Evolutionary conservation across 169 alveolate species (phyloP), one percentile per base, ranked within the genome.

Genomic region (Eimeria praecox): DNA sequence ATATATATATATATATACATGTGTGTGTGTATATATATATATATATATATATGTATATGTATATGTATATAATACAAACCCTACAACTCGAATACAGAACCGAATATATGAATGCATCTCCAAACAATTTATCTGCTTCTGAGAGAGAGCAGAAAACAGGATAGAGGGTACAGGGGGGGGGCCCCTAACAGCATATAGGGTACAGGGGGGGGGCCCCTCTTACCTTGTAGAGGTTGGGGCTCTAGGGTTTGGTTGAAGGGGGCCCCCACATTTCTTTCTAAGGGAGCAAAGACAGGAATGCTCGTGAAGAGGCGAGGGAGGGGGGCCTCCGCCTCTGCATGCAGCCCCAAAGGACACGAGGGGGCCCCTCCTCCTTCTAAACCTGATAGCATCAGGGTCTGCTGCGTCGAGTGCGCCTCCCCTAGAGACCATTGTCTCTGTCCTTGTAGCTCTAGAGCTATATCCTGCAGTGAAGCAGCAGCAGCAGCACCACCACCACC

Each of bases 221-320:
- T 35, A 69, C 80, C 80, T 8, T 69, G 80, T 35, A 69, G 49
- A 6, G 80, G 49, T n/a, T n/a, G 80, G 12, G 40, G 80, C 46
- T 69, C 46, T 44, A 69, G 80, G 46, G 80, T 20, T 20, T 44
- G 40, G 18, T 35, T 69, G 38, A 4, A 24, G 33, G 75, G 46
- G 49, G 80, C 44, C 22, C 10, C 80, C 22, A 44, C 8, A 44
- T 40, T 40, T 18, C 80, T 69, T 44, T 8, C 52, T 44, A 56
- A 82, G 46, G 90, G 90, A 44, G 56, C 44, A 35, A 82, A 82
- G 22, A 82, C 90, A 2, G 90, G 90, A 44, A 82, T 46, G 90
- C 90, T 82, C 33, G 90, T 82, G 46, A 22, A 62, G 8, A 44
- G 71, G 10, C 64, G 64, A 27, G 90, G 90, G 35, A 35, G 27